Conservation (phyloP, 2,329 filamentous ascomycete species). For the Epicoccum sorghinum region DNA sequence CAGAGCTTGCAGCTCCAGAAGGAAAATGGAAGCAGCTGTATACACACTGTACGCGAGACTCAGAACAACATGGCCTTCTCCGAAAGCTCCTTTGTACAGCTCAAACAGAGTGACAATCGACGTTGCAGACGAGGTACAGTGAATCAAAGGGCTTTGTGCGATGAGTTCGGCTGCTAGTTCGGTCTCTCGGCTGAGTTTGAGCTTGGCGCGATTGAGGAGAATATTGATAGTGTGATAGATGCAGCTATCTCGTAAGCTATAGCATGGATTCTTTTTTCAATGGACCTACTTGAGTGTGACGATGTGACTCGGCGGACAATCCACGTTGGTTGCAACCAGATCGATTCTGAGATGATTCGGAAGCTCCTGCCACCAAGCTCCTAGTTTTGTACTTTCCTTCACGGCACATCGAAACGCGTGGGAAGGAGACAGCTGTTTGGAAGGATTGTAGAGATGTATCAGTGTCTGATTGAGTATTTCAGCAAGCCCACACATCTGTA, state of each 20-base stretch:
- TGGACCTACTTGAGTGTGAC: background rate
- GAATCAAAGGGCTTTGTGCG: background rate
- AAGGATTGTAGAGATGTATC: background rate
- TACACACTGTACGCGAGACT: background rate
- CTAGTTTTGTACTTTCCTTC: background rate
- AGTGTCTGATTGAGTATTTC: background rate
- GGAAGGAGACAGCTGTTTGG: background rate
- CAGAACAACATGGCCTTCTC: background rate
- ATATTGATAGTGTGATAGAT: conserved; percentile 1
- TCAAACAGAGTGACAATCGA: background rate
- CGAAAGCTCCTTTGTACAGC: background rate
- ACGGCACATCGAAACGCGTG: background rate
- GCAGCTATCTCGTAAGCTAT: background rate
- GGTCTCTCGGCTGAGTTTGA: background rate
- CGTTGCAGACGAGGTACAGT: background rate
- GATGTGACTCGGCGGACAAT: conserved; percentile 1
- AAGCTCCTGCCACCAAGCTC: background rate
- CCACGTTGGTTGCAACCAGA: background rate
- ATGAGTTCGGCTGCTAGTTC: background rate
- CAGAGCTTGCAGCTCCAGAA: background rate
- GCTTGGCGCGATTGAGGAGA: background rate
- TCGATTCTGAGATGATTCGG: background rate
- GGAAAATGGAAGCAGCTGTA: background rate
- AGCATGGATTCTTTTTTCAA: background rate
- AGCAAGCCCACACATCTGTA: background rate